A percentile compares a stretch with the other conserved stretches of the same genome.
phyloP scores from a whole-genome alignment of 2,329 filamentous ascomycete species.

The Grosmannia penicillata region DNA sequence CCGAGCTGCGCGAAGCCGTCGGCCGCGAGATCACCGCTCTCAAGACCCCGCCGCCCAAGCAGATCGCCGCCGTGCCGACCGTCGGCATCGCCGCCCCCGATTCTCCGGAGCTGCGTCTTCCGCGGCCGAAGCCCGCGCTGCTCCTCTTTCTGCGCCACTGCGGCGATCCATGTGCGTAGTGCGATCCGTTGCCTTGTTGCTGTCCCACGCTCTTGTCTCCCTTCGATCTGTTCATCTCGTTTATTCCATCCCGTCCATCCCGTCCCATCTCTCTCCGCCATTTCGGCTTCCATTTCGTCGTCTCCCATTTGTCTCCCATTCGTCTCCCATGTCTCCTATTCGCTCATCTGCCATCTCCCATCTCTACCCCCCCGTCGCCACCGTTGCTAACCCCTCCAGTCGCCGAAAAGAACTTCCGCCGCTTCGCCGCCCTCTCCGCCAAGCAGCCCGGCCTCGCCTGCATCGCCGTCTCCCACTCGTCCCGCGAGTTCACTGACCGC shows the following conservation, averaged over 20 bases:
- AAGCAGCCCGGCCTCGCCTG: conserved; percentile 35
- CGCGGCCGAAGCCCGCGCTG: conserved; percentile 39
- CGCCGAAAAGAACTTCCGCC: conserved; percentile 50
- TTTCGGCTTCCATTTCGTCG: too few relatives aligned
- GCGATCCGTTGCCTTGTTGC: too few relatives aligned
- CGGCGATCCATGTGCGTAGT: conserved; percentile 63
- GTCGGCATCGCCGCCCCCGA: conserved; percentile 42
- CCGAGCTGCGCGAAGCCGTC: neutral
- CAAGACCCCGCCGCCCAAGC: conserved; percentile 13
- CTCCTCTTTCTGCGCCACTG: conserved; percentile 59
- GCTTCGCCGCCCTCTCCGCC: conserved; percentile 35
- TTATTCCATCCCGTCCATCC: too few relatives aligned
- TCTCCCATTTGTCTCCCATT: too few relatives aligned
- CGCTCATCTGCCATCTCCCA: neutral
- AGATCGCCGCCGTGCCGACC: conserved; percentile 31
- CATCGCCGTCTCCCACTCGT: conserved; percentile 48
- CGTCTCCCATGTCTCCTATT: too few relatives aligned
- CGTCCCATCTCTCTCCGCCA: neutral
- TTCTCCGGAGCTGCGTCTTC: conserved; percentile 35
- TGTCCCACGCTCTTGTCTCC: conserved; percentile 2
- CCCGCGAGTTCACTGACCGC: conserved; percentile 32
- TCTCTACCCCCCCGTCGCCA: neutral
- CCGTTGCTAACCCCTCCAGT: conserved; percentile 25
- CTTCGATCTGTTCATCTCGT: too few relatives aligned
- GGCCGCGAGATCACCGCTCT: neutral